Base-by-base conservation (phyloP, 2,329 filamentous ascomycete species). In the Aureobasidium sp. region DNA sequence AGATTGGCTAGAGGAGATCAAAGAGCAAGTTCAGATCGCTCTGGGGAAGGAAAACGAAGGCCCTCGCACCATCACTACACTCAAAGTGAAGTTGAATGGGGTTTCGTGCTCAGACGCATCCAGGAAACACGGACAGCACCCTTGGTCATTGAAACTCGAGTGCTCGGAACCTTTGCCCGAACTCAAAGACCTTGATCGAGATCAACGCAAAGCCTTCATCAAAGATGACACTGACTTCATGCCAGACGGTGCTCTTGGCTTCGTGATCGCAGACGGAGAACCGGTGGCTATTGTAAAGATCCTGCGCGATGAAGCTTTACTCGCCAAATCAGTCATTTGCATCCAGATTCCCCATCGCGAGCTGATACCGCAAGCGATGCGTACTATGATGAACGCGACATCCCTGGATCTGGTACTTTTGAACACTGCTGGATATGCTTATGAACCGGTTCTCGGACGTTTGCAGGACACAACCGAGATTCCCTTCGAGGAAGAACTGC, bases 401-500 rank as follows among this genome's bases (percentile, higher is more conserved):
- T 12, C 2, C 9, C 55, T 58, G 5, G 20, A 48, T 2, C n/a
- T 58, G 3, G 31, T 39, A 6, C 42, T 48, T 15, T 31, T 48
- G 3, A 39, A 48, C 3, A 48, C 42, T 6, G 55, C 55, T 20
- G 55, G 55, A 4, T 58, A 48, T 48, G 55, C 55, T 11, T 34
- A 58, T 20, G 55, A 58, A 22, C 55, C 55, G 1, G 55, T 58
- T 5, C 55, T 58, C 27, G 22, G 20, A 20, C 29, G 42, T 5
- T 59, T 69, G n/a, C 44, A 62, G 8, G 34, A 49, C 9, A 58
- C 64, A 5, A 17, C 65, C 20, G 48, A 62, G 22, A 8, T 42
- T 9, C 67, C 64, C 25, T 39, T 53, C 6, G 62, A 66, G 44
- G 34, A 39, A 6, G 68, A 66, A 37, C 36, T 52, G 17, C 25